A percentile compares a stretch with the other conserved stretches of the same genome.
These are phyloP conservation scores for Fusarium ambrosium DNA, from an alignment of 2,329 filamentous ascomycete species.

Conservation along the genomic window DNA sequence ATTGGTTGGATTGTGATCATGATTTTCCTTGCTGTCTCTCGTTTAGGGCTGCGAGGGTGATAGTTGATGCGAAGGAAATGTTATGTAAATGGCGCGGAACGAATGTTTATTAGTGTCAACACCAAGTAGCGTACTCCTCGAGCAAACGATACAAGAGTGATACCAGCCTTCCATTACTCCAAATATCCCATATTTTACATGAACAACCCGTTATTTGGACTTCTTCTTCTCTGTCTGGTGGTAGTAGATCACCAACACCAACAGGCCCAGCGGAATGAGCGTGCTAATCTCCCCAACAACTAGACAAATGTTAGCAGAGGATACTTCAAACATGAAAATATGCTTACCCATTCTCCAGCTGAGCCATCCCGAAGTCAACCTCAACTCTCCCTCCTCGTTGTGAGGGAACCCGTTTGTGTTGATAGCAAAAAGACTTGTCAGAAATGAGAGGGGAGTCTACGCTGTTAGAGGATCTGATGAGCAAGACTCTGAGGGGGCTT, in stretches of 20 bases:
- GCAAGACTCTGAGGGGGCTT: too few species aligned
- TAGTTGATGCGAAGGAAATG: not conserved
- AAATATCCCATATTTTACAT: not conserved
- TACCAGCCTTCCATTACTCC: not conserved
- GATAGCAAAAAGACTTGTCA: conserved; percentile 1
- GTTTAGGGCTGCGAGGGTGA: not conserved
- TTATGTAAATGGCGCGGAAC: not conserved
- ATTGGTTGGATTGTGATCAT: not conserved
- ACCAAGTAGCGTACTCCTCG: not conserved
- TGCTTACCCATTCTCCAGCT: not conserved
- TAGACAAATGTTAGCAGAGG: not conserved
- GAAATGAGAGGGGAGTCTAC: not conserved
- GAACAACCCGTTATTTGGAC: not conserved
- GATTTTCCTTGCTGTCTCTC: not conserved
- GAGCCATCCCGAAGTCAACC: not conserved
- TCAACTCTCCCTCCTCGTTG: not conserved
- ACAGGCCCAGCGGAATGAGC: not conserved
- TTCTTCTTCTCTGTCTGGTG: not conserved
- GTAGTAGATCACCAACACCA: not conserved
- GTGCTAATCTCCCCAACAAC: not conserved
- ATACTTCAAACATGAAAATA: not conserved
- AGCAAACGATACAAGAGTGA: too few species aligned
- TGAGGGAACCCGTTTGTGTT: not conserved
- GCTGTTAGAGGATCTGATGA: too few species aligned
- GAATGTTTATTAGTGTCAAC: not conserved